Conservation (phyloP, 176 grass and related monocot species). For the Musa itinerans region DNA sequence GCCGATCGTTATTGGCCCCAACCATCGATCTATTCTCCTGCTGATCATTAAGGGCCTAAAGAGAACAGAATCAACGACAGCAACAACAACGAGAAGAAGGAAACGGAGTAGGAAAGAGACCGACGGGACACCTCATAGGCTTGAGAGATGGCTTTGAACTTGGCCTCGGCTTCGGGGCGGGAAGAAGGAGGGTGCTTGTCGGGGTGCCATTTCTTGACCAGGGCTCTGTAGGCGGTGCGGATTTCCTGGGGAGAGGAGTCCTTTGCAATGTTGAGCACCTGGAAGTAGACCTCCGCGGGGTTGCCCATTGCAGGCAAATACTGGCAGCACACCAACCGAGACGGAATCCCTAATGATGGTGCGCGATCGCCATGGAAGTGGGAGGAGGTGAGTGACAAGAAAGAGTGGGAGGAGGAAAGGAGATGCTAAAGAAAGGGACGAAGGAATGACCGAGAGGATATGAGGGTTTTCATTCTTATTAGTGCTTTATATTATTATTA, state of each 20-base stretch:
- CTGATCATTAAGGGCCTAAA: conserved; percentile 63
- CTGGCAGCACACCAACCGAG: neutral
- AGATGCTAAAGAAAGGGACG: neutral
- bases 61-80: neutral
- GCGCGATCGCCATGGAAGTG: neutral
- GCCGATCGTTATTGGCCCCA: neutral
- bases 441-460: no score
- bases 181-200: conserved; percentile 96
- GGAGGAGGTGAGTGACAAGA: neutral
- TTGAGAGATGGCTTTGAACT: conserved; percentile 84
- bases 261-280: conserved; percentile 61
- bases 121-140: conserved; percentile 54
- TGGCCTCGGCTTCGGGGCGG: conserved; percentile 75
- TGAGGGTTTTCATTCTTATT: no score
- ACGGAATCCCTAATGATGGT: neutral
- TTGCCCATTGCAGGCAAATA: conserved; percentile 43
- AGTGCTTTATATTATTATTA: no score
- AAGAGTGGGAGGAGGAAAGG: neutral
- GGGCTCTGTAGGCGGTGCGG: conserved; percentile 65
- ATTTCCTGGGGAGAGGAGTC: conserved; percentile 70
- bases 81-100: neutral
- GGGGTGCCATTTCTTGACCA: conserved; percentile 95
- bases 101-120: neutral
- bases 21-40: conserved; percentile 57
- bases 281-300: conserved; percentile 62